Evolutionary conservation across 2,329 filamentous ascomycete species (phyloP).

Genomic region (Eutypa lata): DNA sequence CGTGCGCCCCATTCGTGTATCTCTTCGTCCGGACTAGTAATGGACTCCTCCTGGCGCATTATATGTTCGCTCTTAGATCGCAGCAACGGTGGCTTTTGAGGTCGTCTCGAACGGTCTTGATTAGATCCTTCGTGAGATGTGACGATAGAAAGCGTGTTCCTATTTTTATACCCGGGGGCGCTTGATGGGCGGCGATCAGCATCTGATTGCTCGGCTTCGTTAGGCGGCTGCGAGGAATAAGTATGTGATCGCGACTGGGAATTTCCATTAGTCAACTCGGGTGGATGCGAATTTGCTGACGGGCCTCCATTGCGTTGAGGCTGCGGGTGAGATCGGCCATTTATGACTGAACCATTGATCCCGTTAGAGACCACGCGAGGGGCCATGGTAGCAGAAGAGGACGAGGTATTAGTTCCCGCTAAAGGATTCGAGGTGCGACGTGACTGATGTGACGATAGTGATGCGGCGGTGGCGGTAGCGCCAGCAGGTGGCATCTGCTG

Average conservation of each 20-base stretch:
- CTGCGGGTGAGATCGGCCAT: background rate
- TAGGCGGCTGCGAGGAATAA: constrained; percentile 6
- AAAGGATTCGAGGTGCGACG: constrained; percentile 1
- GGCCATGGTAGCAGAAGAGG: background rate
- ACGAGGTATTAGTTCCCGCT: background rate
- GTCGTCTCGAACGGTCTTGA: constrained; percentile 34
- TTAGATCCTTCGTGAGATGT: constrained; percentile 29
- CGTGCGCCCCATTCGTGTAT: constrained; percentile 58
- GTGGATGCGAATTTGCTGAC: background rate
- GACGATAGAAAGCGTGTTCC: constrained; percentile 26
- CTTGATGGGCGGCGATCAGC: constrained; percentile 41
- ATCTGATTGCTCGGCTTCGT: constrained; percentile 20
- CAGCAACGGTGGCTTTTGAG: constrained; percentile 48
- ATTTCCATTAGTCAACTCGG: background rate
- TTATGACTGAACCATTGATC: background rate
- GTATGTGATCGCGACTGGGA: background rate
- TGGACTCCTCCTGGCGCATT: constrained; percentile 33
- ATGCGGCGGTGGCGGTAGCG: background rate
- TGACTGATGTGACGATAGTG: constrained; percentile 1
- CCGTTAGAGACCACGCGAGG: constrained; percentile 5
- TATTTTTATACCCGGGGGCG: constrained; percentile 40
- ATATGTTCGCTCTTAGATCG: constrained; percentile 57
- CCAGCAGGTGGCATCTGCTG: background rate
- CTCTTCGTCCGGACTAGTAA: constrained; percentile 40
- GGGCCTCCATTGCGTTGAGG: background rate